phyloP scores from a whole-genome alignment of 768 basidiomycete species.

The Rhodotorula kratochvilovae region DNA sequence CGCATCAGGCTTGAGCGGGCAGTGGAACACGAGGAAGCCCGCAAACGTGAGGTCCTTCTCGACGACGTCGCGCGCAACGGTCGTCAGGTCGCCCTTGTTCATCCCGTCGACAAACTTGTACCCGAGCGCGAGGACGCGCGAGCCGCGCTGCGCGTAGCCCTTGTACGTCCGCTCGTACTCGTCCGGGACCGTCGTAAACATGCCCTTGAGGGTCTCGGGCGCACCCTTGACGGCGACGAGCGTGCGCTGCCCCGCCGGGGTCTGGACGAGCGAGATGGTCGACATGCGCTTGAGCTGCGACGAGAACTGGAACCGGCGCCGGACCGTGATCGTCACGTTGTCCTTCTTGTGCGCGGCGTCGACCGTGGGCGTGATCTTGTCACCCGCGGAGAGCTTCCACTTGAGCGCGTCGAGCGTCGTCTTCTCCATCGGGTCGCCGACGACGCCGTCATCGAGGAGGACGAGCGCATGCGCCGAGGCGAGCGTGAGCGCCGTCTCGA shows the following conservation, averaged over 20 bases:
- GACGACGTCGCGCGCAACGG: conserved; percentile 71
- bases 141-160: conserved; percentile 85
- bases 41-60: conserved; percentile 76
- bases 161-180: conserved; percentile 93
- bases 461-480: conserved; percentile 95
- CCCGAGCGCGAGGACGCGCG: conserved; percentile 86
- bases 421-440: conserved; percentile 99
- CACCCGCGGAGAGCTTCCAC: conserved; percentile 71
- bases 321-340: conserved; percentile 58
- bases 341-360: conserved; percentile 49
- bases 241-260: conserved; percentile 12
- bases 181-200: conserved; percentile 69
- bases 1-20: conserved; percentile 90
- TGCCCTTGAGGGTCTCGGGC: conserved; percentile 88
- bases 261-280: conserved; percentile 58
- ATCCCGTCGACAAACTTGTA: conserved; percentile 74
- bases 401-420: conserved; percentile 85
- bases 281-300: conserved; percentile 97
- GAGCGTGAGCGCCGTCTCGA: conserved; percentile 77
- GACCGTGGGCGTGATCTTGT: conserved; percentile 62
- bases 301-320: conserved; percentile 94
- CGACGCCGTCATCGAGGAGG: conserved; percentile 85
- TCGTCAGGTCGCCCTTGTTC: conserved; percentile 77
- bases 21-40: conserved; percentile 99
- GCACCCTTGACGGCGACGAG: conserved; percentile 81